Evolutionary conservation across 2,329 filamentous ascomycete species (phyloP).

Genomic region (Coleophoma crateriformis): DNA sequence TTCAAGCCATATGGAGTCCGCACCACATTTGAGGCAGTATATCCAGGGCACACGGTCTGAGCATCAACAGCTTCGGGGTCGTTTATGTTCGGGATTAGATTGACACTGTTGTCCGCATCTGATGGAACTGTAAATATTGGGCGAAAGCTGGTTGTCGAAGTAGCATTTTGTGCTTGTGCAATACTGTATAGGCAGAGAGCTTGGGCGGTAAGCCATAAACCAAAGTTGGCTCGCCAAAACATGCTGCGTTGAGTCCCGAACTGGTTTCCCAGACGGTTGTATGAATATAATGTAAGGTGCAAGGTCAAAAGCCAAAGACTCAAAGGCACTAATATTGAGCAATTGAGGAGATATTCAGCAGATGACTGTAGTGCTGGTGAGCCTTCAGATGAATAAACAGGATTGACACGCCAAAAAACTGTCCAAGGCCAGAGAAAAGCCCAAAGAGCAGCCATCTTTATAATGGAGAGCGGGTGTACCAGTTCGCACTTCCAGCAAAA

Average conservation of each 20-base stretch:
- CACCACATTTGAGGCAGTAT: constrained; percentile 56
- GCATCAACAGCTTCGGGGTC: constrained; percentile 56
- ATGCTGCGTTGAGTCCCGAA: neutral
- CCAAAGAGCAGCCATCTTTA: neutral
- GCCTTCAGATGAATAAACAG: neutral
- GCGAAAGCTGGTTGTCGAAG: constrained; percentile 5
- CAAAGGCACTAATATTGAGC: neutral
- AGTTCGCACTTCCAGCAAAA: too few relatives aligned
- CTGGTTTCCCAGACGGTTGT: neutral
- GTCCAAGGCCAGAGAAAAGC: neutral
- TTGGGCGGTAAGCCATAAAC: neutral
- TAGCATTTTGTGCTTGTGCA: neutral
- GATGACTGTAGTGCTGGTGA: neutral
- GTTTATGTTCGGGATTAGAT: constrained; percentile 55
- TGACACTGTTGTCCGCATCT: constrained; percentile 36
- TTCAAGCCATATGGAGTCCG: constrained; percentile 50
- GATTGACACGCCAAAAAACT: neutral
- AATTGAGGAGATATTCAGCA: neutral
- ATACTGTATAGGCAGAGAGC: neutral
- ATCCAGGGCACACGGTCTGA: constrained; percentile 56
- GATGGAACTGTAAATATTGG: constrained; percentile 39
- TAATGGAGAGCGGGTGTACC: neutral
- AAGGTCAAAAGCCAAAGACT: neutral
- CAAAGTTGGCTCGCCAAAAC: neutral
- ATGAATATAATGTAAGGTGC: neutral